Percentiles rank a stretch among this genome's conserved stretches.
Evolutionary conservation across 371 early-diverging fungal genomes (phyloP).

Genomic region (Mortierella sp.): DNA sequence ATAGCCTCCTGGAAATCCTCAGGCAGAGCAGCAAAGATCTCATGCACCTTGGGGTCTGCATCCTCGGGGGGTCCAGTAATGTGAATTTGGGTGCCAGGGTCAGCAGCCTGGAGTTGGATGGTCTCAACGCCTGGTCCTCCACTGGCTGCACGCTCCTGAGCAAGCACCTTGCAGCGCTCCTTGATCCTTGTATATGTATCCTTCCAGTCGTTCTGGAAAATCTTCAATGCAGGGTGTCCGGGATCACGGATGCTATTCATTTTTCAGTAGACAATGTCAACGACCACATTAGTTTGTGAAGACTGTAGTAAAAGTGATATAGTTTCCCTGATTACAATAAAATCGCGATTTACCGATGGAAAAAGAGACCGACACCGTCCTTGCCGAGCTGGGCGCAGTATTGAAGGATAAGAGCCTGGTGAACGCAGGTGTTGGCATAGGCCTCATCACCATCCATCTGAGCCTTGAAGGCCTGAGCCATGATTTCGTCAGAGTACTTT

Average conservation of each 20-base stretch:
- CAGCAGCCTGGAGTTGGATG: constrained; percentile 81
- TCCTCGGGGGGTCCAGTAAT: constrained; percentile 65
- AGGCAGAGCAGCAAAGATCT: constrained; percentile 81
- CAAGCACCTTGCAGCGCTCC: constrained; percentile 81
- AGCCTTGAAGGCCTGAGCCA: constrained; percentile 88
- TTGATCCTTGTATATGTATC: constrained; percentile 86
- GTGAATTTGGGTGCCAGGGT: constrained; percentile 71
- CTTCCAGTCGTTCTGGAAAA: constrained; percentile 90
- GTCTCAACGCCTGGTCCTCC: constrained; percentile 74
- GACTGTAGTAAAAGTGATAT: neutral
- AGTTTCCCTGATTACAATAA: neutral
- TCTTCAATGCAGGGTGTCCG: constrained; percentile 58
- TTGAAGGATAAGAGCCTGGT: constrained; percentile 86
- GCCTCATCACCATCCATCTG: constrained; percentile 80
- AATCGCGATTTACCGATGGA: constrained; percentile 70
- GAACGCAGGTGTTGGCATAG: constrained; percentile 83
- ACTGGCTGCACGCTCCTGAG: constrained; percentile 66
- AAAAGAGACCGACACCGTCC: constrained; percentile 91
- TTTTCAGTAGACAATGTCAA: neutral
- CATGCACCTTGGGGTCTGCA: constrained; percentile 66
- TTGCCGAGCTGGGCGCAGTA: constrained; percentile 88
- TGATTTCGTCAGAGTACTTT: constrained; percentile 84
- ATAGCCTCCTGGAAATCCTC: constrained; percentile 83
- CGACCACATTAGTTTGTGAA: neutral
- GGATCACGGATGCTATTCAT: constrained; percentile 38